phyloP scores from a whole-genome alignment of 768 basidiomycete genomes.

The Hygrophorus pudorinus region DNA sequence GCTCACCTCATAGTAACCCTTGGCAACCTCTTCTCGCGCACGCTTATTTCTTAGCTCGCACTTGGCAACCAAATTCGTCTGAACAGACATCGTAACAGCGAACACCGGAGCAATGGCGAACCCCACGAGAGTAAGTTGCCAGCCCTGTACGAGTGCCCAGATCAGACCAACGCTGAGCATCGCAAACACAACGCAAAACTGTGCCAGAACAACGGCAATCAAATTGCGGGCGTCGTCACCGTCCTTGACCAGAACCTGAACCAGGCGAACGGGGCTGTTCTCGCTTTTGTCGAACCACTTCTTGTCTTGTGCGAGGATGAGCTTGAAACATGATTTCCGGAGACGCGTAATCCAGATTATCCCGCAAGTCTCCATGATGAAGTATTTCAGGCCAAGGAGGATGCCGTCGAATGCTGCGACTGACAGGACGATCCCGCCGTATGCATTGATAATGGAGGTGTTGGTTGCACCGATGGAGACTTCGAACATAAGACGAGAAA shows the following conservation, averaged over 20 bases:
- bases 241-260: constrained; percentile 78
- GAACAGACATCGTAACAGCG: constrained; percentile 59
- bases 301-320: constrained; percentile 73
- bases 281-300: constrained; percentile 70
- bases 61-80: constrained; percentile 59
- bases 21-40: constrained; percentile 77
- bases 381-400: constrained; percentile 66
- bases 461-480: constrained; percentile 65
- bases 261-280: constrained; percentile 50
- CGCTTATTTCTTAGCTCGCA: constrained; percentile 77
- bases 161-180: constrained; percentile 80
- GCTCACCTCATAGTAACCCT: constrained; percentile 71
- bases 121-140: constrained; percentile 90
- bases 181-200: constrained; percentile 58
- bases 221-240: constrained; percentile 79
- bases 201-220: constrained; percentile 61
- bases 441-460: constrained; percentile 49
- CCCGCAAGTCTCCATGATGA: constrained; percentile 65
- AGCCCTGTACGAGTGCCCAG: constrained; percentile 84
- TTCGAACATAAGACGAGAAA: constrained; percentile 71
- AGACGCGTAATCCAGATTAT: constrained; percentile 67
- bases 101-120: constrained; percentile 83
- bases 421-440: constrained; percentile 62
- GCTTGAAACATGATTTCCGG: constrained; percentile 43
- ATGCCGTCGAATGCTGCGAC: constrained; percentile 71